A percentile compares a stretch with the other conserved stretches of the same genome.
phyloP scores from a whole-genome alignment of 352 stramenopile species.

The Pythium dissotocum region DNA sequence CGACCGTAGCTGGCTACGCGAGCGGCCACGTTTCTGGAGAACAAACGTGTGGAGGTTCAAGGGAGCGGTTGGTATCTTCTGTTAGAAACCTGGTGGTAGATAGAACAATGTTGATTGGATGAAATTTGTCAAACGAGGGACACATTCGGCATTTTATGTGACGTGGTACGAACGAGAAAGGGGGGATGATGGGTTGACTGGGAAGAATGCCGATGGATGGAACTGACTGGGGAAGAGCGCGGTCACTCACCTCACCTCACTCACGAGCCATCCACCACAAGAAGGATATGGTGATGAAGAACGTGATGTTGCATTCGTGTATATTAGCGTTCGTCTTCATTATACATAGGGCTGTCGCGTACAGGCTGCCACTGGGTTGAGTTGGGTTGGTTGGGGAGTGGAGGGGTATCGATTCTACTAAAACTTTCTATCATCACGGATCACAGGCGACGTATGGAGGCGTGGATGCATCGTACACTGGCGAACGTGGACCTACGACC shows the following conservation, averaged over 20 bases:
- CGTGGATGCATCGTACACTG: background rate
- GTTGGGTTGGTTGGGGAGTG: too few relatives aligned
- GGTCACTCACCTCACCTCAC: too few relatives aligned
- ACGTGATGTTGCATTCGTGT: background rate
- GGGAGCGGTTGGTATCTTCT: slow-evolving; percentile 22
- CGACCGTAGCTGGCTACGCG: background rate
- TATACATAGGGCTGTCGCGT: background rate
- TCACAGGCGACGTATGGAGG: background rate
- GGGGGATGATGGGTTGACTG: slow-evolving; percentile 10
- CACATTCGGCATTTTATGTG: slow-evolving; percentile 18
- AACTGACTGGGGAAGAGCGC: too few relatives aligned
- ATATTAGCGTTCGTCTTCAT: background rate
- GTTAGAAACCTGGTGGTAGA: slow-evolving; percentile 5
- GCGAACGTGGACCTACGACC: too few relatives aligned
- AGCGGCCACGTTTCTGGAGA: slow-evolving; percentile 7
- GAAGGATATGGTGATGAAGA: background rate
- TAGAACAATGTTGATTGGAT: slow-evolving; percentile 20
- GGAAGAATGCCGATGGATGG: slow-evolving; percentile 7
- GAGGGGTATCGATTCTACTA: background rate
- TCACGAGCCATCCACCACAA: background rate
- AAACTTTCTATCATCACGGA: slow-evolving; percentile 2
- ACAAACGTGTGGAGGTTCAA: slow-evolving; percentile 35
- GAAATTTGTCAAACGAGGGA: slow-evolving; percentile 3
- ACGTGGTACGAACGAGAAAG: slow-evolving; percentile 22
- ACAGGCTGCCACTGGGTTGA: too few relatives aligned